phyloP scores from a whole-genome alignment of 805 yeast species.

The Metschnikowia chrysomelidarum region DNA sequence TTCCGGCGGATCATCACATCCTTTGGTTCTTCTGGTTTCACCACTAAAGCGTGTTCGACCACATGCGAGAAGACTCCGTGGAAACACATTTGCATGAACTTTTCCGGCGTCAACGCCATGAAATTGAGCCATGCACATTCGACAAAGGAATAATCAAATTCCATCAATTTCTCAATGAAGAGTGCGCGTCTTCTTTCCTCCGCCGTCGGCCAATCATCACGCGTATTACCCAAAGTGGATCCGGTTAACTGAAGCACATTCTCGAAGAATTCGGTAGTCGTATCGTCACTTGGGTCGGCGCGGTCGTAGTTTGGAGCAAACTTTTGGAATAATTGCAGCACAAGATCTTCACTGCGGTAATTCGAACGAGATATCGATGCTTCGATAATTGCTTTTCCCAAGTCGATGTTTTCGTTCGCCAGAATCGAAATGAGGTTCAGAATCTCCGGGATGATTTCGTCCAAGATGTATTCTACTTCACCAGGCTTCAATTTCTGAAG shows the following conservation, averaged over 20 bases:
- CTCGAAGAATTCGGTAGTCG: slow-evolving; percentile 56
- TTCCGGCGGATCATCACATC: slow-evolving; percentile 57
- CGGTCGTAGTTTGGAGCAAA: slow-evolving; percentile 41
- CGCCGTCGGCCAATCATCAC: slow-evolving; percentile 89
- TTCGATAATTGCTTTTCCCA: slow-evolving; percentile 64
- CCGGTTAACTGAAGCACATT: slow-evolving; percentile 60
- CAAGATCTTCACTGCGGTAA: slow-evolving; percentile 59
- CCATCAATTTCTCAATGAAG: slow-evolving; percentile 70
- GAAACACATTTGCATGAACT: slow-evolving; percentile 68
- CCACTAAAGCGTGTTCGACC: slow-evolving; percentile 58
- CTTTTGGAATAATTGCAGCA: slow-evolving; percentile 42
- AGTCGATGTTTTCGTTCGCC: slow-evolving; percentile 65
- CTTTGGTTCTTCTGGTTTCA: slow-evolving; percentile 44
- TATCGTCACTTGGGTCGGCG: slow-evolving; percentile 27
- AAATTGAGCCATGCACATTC: slow-evolving; percentile 58
- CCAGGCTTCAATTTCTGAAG: slow-evolving; percentile 60
- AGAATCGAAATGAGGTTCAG: slow-evolving; percentile 47
- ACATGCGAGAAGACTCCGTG: slow-evolving; percentile 93
- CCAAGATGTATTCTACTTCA: slow-evolving; percentile 62
- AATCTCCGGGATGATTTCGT: slow-evolving; percentile 64
- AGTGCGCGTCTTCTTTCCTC: slow-evolving; percentile 80
- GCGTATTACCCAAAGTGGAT: slow-evolving; percentile 78
- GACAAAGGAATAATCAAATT: slow-evolving; percentile 61
- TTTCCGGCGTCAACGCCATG: slow-evolving; percentile 57
- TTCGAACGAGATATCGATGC: slow-evolving; percentile 58